Evolutionary conservation across 2,329 filamentous ascomycete genomes (phyloP), one percentile per base, ranked within the genome.

Genomic region (Xenosphaeropsis pyriputrescens): DNA sequence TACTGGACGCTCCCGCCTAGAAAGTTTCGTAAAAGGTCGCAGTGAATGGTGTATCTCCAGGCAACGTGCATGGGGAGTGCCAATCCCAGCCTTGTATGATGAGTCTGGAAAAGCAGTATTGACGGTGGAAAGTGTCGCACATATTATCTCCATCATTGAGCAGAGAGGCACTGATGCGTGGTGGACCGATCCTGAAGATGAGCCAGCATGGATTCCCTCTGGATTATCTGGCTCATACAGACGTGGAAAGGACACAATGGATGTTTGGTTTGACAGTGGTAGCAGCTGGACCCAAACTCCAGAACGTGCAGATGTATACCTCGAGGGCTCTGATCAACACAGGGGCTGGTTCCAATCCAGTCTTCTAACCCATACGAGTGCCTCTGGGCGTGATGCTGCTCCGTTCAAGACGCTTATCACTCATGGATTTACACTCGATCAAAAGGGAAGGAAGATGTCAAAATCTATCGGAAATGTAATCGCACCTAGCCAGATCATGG

Each of bases 201-300:
- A 96, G 37, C 62, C 69, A 17, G 73, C 72, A 1, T 98, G 89
- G 89, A 67, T 93, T 22, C 75, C 78, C 2, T 58, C 72, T 5
- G 69, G 72, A 8, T 62, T 94, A 2, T 61, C 67, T 12, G 64
- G 65, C 7, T 53, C 61, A 5, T 91, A 80, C 53, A 65, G 71
- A 35, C 79, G 91, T 44, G 89, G 89, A 12, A 83, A 68, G 32
- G 91, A 98, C 52, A 98, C 91, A 0, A 98, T 98, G 91, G 91
- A 98, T 57, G 91, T 98, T 8, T 98, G 91, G 91, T 98, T 98
- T 49, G 91, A 98, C 57, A 96, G 91, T 47, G 91, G 91, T 5
- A 94, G 83, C 36, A 94, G 85, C 52, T 98, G 91, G 91, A 81
- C 67, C 4, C 67, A 73, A 52, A 65, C 62, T 18, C 48, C 57